Evolutionary conservation across 2,329 filamentous ascomycete genomes (phyloP).

Genomic region (Triangularia verruculosa): DNA sequence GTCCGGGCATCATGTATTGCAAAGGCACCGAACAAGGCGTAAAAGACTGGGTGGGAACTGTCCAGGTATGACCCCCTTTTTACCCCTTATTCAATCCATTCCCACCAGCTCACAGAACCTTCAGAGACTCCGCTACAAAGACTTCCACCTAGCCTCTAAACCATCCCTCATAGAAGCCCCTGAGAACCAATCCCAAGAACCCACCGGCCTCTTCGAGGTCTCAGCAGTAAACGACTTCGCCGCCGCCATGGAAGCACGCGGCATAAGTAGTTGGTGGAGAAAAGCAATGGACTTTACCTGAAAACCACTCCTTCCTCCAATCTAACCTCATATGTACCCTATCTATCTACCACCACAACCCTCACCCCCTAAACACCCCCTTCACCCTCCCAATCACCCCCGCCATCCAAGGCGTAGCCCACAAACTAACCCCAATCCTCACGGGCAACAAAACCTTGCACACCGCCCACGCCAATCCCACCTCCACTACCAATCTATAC

Average conservation of each 20-base stretch:
- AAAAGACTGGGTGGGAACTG: slow-evolving; percentile 60
- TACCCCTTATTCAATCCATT: not conserved
- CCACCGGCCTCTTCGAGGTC: slow-evolving; percentile 51
- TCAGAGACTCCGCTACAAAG: slow-evolving; percentile 66
- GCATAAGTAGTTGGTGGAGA: slow-evolving; percentile 64
- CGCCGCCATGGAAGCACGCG: slow-evolving; percentile 55
- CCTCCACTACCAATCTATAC: slow-evolving; percentile 60
- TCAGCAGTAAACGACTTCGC: slow-evolving; percentile 64
- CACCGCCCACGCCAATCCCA: slow-evolving; percentile 87
- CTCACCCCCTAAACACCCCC: slow-evolving; percentile 27
- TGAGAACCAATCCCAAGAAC: slow-evolving; percentile 1
- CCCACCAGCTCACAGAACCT: not conserved
- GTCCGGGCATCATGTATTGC: slow-evolving; percentile 77
- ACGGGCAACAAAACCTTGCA: slow-evolving; percentile 81
- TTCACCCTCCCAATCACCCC: slow-evolving; percentile 52
- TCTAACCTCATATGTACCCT: not conserved
- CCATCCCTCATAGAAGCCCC: slow-evolving; percentile 37
- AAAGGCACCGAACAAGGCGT: slow-evolving; percentile 58
- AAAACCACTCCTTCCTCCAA: too few relatives aligned
- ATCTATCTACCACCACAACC: not conserved
- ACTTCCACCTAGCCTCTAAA: slow-evolving; percentile 62
- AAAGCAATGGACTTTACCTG: slow-evolving; percentile 60
- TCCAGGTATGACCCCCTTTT: slow-evolving; percentile 41
- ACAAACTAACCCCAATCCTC: slow-evolving; percentile 74
- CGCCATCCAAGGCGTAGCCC: slow-evolving; percentile 92